A percentile compares a stretch with the other conserved stretches of the same genome.
These are phyloP conservation scores for Fusarium coicis DNA, from an alignment of 2,329 filamentous ascomycete species.

Conservation along the genomic window DNA sequence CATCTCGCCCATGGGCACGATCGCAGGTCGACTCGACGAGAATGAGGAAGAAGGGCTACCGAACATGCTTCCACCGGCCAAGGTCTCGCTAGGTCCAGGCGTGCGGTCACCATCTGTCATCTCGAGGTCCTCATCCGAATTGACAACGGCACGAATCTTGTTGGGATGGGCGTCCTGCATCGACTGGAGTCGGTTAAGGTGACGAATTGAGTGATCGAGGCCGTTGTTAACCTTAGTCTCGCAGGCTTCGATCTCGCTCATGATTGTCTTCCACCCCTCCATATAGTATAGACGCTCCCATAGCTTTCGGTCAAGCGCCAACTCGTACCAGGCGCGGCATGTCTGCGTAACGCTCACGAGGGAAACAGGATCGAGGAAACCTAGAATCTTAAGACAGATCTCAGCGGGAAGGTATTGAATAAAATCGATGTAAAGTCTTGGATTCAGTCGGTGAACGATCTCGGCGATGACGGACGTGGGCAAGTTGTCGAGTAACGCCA, in stretches of 20 bases:
- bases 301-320: slow-evolving; percentile 83
- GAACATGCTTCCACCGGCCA: slow-evolving; percentile 48
- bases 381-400: slow-evolving; percentile 89
- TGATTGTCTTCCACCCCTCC: slow-evolving; percentile 86
- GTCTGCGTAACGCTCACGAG: slow-evolving; percentile 82
- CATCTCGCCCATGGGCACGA: slow-evolving; percentile 45
- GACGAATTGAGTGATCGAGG: slow-evolving; percentile 51
- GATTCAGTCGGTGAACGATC: slow-evolving; percentile 82
- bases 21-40: slow-evolving; percentile 42
- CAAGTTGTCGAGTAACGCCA: slow-evolving; percentile 79
- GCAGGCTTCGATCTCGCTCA: slow-evolving; percentile 71
- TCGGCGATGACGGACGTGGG: slow-evolving; percentile 82
- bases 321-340: slow-evolving; percentile 82
- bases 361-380: slow-evolving; percentile 83
- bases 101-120: slow-evolving; percentile 55
- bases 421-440: slow-evolving; percentile 92
- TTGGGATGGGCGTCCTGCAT: slow-evolving; percentile 61
- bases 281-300: slow-evolving; percentile 86
- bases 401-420: slow-evolving; percentile 86
- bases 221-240: slow-evolving; percentile 69
- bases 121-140: slow-evolving; percentile 61
- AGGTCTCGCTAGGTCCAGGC: slow-evolving; percentile 38
- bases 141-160: slow-evolving; percentile 66
- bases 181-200: slow-evolving; percentile 56
- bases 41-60: slow-evolving; percentile 49